A percentile compares a stretch with the other conserved stretches of the same genome.
These are phyloP conservation scores for Pyrenula massariospora DNA, from an alignment of 495 filamentous ascomycete genomes.

Conservation along the genomic window DNA sequence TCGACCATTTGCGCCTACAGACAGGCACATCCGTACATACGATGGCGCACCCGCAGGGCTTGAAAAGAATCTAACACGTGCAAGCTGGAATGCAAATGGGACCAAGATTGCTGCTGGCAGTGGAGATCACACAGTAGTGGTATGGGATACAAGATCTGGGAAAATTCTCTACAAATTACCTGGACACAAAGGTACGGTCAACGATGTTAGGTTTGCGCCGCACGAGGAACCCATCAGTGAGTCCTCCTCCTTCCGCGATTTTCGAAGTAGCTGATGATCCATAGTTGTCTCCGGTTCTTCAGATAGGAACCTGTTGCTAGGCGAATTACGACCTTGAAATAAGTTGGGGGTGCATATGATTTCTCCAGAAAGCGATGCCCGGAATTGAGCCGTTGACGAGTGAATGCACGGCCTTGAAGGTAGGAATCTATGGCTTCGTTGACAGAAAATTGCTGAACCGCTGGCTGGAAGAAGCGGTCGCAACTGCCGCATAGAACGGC, in stretches of 20 bases:
- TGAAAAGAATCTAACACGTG: constrained; percentile 85
- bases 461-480: too few species aligned
- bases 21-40: constrained; percentile 72
- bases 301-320: constrained; percentile 66
- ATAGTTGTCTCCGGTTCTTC: constrained; percentile 78
- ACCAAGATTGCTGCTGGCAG: constrained; percentile 81
- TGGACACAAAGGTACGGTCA: constrained; percentile 90
- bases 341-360: too few species aligned
- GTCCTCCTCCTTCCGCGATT: constrained; percentile 21
- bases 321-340: constrained; percentile 48
- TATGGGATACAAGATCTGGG: constrained; percentile 75
- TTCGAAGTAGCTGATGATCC: constrained; percentile 10
- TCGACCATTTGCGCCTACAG: constrained; percentile 79
- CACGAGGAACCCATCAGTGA: constrained; percentile 76
- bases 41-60: constrained; percentile 78
- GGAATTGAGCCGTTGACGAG: too few species aligned
- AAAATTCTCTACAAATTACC: constrained; percentile 91
- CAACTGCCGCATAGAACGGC: too few species aligned
- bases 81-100: constrained; percentile 83
- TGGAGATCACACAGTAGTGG: constrained; percentile 77
- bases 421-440: too few species aligned
- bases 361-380: too few species aligned
- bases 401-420: too few species aligned
- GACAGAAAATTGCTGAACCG: too few species aligned
- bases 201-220: constrained; percentile 85